These are phyloP conservation scores for Hansenula lynferdii DNA, from an alignment of 1,139 yeast genomes.

Conservation along the genomic window DNA sequence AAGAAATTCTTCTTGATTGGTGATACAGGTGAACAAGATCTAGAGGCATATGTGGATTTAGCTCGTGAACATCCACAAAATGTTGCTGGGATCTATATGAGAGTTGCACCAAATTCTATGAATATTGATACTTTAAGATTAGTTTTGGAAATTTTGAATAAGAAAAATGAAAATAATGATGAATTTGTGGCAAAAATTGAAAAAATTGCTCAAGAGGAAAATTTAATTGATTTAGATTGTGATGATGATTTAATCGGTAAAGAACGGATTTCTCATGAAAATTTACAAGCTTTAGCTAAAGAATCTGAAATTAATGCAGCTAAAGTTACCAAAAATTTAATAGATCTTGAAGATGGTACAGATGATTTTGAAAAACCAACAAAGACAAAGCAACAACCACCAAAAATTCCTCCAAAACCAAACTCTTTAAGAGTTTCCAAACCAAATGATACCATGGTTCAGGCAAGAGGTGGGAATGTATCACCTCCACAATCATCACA, in stretches of 20 bases:
- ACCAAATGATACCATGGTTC: constrained; percentile 4
- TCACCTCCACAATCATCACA: constrained; percentile 8
- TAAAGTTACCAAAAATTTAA: constrained; percentile 8
- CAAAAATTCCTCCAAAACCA: constrained; percentile 17
- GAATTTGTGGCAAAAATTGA: constrained; percentile 2
- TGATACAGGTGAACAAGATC: constrained; percentile 93
- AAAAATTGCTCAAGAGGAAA: neutral
- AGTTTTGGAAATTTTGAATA: constrained; percentile 15
- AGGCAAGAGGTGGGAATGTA: constrained; percentile 11
- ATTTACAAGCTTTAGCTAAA: constrained; percentile 8
- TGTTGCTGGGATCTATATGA: constrained; percentile 69
- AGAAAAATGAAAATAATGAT: constrained; percentile 5
- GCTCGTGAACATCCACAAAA: constrained; percentile 59
- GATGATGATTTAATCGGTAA: neutral
- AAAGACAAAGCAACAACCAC: constrained; percentile 13
- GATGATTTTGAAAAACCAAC: neutral
- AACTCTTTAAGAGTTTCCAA: constrained; percentile 8
- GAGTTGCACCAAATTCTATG: constrained; percentile 71
- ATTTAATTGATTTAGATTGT: neutral
- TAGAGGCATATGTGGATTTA: constrained; percentile 82
- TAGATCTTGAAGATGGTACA: constrained; percentile 16
- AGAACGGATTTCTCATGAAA: constrained; percentile 6
- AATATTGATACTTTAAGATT: constrained; percentile 34
- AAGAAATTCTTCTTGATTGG: constrained; percentile 83
- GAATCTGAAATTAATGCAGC: constrained; percentile 11